phyloP scores from a whole-genome alignment of 495 filamentous ascomycete species.

The Aspergillus carlsbadensis region DNA sequence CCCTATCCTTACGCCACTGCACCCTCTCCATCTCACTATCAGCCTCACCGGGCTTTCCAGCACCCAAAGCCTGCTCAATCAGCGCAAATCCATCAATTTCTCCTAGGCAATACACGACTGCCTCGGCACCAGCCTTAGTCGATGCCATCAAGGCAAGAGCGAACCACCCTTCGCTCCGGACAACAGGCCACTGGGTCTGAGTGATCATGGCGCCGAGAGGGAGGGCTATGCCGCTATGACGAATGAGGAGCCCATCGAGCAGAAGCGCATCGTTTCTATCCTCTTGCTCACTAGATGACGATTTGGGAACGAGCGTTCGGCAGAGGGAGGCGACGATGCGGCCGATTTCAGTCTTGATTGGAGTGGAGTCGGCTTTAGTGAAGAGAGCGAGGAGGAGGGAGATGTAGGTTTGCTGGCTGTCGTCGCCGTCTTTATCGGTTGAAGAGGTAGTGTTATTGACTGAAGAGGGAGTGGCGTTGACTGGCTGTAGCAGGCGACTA shows the following conservation, averaged over 20 bases:
- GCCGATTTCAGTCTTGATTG: conserved; percentile 72
- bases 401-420: conserved; percentile 45
- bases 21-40: conserved; percentile 25
- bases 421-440: background rate
- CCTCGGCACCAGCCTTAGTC: conserved; percentile 44
- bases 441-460: too few species aligned
- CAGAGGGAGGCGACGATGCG: conserved; percentile 64
- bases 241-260: conserved; percentile 49
- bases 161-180: conserved; percentile 73
- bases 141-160: conserved; percentile 69
- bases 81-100: conserved; percentile 42
- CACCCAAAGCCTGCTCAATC: conserved; percentile 54
- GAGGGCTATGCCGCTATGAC: conserved; percentile 49
- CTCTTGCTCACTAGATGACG: conserved; percentile 23
- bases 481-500: conserved; percentile 37
- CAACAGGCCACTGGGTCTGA: conserved; percentile 66
- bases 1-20: conserved; percentile 51
- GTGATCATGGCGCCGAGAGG: conserved; percentile 62
- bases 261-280: conserved; percentile 21
- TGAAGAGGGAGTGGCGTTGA: too few species aligned
- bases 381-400: conserved; percentile 60
- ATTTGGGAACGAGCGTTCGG: conserved; percentile 51
- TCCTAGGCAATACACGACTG: conserved; percentile 51
- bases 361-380: conserved; percentile 55
- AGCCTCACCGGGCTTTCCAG: conserved; percentile 11